Evolutionary conservation across 108 stramenopile species (phyloP).

Genomic region (Nannochloropsis oceanica): DNA sequence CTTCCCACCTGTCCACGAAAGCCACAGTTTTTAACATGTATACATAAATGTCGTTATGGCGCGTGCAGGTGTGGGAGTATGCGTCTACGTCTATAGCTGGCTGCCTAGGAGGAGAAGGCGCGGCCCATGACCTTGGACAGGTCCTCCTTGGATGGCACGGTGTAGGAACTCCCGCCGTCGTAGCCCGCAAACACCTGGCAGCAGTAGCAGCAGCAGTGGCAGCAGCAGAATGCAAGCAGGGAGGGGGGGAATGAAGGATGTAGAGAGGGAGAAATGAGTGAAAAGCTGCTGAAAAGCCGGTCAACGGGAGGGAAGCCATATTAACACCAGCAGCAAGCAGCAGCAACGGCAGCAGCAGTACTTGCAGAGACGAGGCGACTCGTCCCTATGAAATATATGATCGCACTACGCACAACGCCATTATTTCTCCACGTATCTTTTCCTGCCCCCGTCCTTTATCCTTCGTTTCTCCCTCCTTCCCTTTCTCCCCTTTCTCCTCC

Average conservation of each 20-base stretch:
- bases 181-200: slow-evolving; percentile 84
- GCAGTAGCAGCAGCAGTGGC: not conserved
- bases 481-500: not conserved
- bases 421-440: too few species aligned
- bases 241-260: not conserved
- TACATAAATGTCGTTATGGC: not conserved
- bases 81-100: not conserved
- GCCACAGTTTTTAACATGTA: too few species aligned
- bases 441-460: too few species aligned
- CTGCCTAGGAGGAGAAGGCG: not conserved
- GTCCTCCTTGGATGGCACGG: slow-evolving; percentile 22
- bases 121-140: not conserved
- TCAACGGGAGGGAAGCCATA: not conserved
- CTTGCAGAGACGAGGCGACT: not conserved
- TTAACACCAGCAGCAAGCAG: not conserved
- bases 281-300: not conserved
- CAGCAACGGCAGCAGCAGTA: not conserved
- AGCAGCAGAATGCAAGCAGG: not conserved
- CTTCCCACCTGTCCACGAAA: too few species aligned
- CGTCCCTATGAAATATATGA: too few species aligned
- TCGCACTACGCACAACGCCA: too few species aligned
- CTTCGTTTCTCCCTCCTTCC: not conserved
- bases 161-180: slow-evolving; percentile 80
- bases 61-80: not conserved
- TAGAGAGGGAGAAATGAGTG: not conserved